phyloP scores from a whole-genome alignment of 768 basidiomycete genomes.

The Leccinum ochraceum region DNA sequence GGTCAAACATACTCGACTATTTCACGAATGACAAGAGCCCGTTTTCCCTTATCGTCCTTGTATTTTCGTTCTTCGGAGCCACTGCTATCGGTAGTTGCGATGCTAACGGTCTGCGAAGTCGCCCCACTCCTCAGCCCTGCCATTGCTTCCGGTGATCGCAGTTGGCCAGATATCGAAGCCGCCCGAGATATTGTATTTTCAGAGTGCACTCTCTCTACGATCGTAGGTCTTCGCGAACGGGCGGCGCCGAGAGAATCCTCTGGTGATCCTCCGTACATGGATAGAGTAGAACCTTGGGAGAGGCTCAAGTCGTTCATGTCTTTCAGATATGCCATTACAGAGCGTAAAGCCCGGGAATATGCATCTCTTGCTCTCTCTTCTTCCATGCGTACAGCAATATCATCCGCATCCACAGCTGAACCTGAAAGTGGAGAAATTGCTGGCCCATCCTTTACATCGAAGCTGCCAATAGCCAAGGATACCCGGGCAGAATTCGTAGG shows the following conservation, averaged over 20 bases:
- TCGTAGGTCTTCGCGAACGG: conserved; percentile 68
- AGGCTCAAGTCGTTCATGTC: conserved; percentile 92
- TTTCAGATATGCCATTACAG: conserved; percentile 93
- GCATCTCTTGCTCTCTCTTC: conserved; percentile 71
- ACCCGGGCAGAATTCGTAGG: conserved; percentile 60
- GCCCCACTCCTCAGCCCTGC: conserved; percentile 58
- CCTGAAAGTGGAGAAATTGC: conserved; percentile 39
- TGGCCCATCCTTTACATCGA: conserved; percentile 36
- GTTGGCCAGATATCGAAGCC: conserved; percentile 52
- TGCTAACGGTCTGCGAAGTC: conserved; percentile 67
- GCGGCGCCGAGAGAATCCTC: conserved; percentile 40
- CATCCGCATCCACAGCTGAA: conserved; percentile 45
- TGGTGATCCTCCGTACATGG: conserved; percentile 55
- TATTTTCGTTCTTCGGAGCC: conserved; percentile 83
- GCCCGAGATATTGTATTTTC: conserved; percentile 57
- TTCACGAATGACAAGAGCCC: conserved; percentile 83
- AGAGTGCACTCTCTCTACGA: conserved; percentile 45
- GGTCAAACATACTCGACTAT: conserved; percentile 75
- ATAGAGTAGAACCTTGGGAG: conserved; percentile 55
- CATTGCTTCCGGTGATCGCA: conserved; percentile 68
- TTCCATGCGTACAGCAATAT: conserved; percentile 54
- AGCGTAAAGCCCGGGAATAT: conserved; percentile 79
- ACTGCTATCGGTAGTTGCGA: conserved; percentile 70
- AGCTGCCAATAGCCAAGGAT: conserved; percentile 42
- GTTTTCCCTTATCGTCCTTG: conserved; percentile 88